Evolutionary conservation across 2,329 filamentous ascomycete species (phyloP).

Genomic region (Lasiodiplodia sp.): DNA sequence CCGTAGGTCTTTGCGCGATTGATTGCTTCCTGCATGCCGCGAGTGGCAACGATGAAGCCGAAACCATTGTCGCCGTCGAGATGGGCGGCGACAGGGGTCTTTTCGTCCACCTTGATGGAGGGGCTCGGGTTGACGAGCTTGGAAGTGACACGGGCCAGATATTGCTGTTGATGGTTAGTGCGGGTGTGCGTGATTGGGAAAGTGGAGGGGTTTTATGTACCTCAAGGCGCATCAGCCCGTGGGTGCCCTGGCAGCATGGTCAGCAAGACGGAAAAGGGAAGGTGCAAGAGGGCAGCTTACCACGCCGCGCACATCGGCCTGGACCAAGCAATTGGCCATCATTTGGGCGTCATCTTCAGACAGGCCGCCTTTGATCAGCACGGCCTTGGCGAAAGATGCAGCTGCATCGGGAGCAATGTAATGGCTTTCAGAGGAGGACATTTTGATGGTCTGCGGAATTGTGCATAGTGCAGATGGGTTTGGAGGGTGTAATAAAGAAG

Average conservation of each 20-base stretch:
- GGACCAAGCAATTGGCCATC: constrained; percentile 10
- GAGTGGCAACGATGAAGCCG: constrained; percentile 39
- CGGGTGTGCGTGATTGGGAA: too few relatives aligned
- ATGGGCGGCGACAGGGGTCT: constrained; percentile 39
- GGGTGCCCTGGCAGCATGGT: neutral
- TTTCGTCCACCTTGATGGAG: constrained; percentile 30
- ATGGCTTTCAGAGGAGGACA: neutral
- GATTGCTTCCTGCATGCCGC: constrained; percentile 36
- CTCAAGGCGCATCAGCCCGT: neutral
- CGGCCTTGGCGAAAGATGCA: neutral
- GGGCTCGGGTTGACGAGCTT: constrained; percentile 17
- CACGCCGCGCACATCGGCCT: neutral
- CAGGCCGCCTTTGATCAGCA: neutral
- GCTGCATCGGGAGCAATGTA: neutral
- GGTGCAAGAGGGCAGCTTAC: neutral
- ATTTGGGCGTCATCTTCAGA: neutral
- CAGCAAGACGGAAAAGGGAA: neutral
- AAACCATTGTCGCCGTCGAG: constrained; percentile 42
- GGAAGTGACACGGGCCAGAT: constrained; percentile 9
- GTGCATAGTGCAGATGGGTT: too few relatives aligned
- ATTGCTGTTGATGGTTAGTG: constrained; percentile 1
- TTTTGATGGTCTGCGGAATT: too few relatives aligned
- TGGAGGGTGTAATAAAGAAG: too few relatives aligned
- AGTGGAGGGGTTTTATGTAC: too few relatives aligned
- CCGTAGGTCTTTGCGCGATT: constrained; percentile 34